Percentiles rank a stretch among this genome's conserved stretches.
phyloP scores from a whole-genome alignment of 768 basidiomycete species.

The Phlegmacium glaucopus region DNA sequence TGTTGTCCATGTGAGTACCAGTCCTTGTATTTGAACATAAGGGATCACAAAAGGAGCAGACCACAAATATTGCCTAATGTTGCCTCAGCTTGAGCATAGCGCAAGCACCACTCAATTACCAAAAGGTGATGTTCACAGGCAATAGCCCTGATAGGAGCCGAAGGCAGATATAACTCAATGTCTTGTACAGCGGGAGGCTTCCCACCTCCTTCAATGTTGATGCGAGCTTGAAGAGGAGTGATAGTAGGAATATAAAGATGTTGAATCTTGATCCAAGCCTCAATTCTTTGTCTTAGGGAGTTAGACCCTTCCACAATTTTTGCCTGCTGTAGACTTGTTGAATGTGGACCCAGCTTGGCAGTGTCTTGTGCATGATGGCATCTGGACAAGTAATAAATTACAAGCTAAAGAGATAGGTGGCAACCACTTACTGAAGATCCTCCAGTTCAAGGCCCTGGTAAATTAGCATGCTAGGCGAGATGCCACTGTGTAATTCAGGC shows the following conservation, averaged over 20 bases:
- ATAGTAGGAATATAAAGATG: constrained; percentile 24
- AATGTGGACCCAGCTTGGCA: constrained; percentile 17
- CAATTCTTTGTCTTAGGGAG: constrained; percentile 17
- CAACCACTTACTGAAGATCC: no score
- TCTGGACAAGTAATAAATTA: no score
- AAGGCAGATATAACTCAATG: constrained; percentile 19
- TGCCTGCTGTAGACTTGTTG: constrained; percentile 25
- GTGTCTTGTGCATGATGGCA: no score
- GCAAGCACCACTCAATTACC: constrained; percentile 23
- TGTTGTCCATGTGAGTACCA: constrained; percentile 19
- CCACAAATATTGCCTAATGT: constrained; percentile 21
- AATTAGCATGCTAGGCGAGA: no score
- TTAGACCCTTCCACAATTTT: constrained; percentile 23
- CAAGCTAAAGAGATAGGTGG: no score
- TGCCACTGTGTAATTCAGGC: no score
- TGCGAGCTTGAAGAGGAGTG: neutral
- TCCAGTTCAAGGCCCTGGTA: no score
- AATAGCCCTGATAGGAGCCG: neutral
- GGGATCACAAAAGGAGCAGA: constrained; percentile 20
- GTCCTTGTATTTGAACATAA: constrained; percentile 27
- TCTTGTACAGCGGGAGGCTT: constrained; percentile 1
- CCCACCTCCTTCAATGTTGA: neutral
- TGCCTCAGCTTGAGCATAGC: constrained; percentile 25
- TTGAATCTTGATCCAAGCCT: constrained; percentile 25
- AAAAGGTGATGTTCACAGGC: constrained; percentile 3